phyloP scores from a whole-genome alignment of 257 asterid species.

The Solanum chmielewskii region DNA sequence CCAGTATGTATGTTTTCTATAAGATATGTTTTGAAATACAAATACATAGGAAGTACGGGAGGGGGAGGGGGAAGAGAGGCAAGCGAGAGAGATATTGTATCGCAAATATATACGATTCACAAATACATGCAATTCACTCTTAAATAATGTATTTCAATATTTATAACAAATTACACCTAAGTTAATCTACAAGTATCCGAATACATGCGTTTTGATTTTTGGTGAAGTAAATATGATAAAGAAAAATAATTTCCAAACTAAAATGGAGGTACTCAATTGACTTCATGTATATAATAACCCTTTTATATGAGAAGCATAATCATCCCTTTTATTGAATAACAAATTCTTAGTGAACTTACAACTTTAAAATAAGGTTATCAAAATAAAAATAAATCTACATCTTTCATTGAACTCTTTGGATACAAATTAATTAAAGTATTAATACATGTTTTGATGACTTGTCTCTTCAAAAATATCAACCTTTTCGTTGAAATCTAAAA shows the following conservation, averaged over 20 bases:
- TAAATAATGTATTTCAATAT: too few relatives aligned
- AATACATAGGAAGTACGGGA: not conserved
- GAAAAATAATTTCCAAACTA: not conserved
- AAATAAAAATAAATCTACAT: not conserved
- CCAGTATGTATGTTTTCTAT: not conserved
- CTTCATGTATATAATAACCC: not conserved
- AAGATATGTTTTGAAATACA: not conserved
- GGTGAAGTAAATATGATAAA: not conserved
- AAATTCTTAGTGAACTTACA: not conserved
- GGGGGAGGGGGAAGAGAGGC: not conserved
- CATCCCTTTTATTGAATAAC: not conserved
- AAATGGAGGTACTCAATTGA: too few relatives aligned
- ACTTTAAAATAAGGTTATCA: not conserved
- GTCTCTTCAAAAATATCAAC: too few relatives aligned
- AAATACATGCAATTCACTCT: not conserved
- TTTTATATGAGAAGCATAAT: not conserved
- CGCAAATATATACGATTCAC: not conserved
- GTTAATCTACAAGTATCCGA: accelerated
- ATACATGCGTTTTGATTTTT: too few relatives aligned
- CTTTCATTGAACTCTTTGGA: not conserved
- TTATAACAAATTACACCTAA: not conserved
- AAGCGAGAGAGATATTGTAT: too few relatives aligned
- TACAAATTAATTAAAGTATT: not conserved
- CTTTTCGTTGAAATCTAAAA: too few relatives aligned
- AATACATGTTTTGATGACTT: not conserved